Conservation (phyloP, 2,329 filamentous ascomycete species). For the Colletotrichum cordylinicola region DNA sequence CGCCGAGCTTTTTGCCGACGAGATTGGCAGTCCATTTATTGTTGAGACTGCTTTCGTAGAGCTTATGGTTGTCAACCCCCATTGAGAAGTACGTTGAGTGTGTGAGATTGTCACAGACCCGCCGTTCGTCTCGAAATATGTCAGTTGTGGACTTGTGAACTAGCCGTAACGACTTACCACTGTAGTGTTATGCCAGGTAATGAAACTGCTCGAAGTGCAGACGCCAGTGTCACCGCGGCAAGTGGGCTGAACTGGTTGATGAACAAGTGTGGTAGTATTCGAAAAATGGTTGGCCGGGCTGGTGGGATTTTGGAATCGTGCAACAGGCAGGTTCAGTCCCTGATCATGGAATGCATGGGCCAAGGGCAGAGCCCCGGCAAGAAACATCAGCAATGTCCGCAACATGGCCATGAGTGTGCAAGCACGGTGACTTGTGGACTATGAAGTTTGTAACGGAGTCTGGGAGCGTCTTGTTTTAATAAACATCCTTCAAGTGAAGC, state of each 20-base stretch:
- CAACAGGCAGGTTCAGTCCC: not conserved
- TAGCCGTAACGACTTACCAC: not conserved
- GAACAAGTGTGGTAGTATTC: not conserved
- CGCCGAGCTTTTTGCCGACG: not conserved
- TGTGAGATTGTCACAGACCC: accelerated
- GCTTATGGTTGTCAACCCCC: not conserved
- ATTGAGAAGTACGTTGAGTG: not conserved
- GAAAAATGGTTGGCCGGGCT: not conserved
- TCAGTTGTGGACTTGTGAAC: not conserved
- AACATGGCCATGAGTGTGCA: not conserved
- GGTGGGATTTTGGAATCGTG: not conserved
- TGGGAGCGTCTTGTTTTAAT: not conserved
- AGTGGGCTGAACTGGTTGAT: not conserved
- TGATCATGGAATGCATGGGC: not conserved
- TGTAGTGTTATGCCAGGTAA: not conserved
- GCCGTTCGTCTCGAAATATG: not conserved
- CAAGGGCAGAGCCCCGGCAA: not conserved
- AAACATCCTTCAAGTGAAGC: not conserved
- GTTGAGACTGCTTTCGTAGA: not conserved
- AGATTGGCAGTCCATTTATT: not conserved
- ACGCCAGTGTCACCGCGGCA: not conserved
- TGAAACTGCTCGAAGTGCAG: not conserved
- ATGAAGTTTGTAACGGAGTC: not conserved
- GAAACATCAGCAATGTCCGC: not conserved
- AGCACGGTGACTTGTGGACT: not conserved